A percentile compares a stretch with the other conserved stretches of the same genome.
Conservation (phyloP, 2,329 filamentous ascomycete genomes). For the Ophiostoma quercus region DNA sequence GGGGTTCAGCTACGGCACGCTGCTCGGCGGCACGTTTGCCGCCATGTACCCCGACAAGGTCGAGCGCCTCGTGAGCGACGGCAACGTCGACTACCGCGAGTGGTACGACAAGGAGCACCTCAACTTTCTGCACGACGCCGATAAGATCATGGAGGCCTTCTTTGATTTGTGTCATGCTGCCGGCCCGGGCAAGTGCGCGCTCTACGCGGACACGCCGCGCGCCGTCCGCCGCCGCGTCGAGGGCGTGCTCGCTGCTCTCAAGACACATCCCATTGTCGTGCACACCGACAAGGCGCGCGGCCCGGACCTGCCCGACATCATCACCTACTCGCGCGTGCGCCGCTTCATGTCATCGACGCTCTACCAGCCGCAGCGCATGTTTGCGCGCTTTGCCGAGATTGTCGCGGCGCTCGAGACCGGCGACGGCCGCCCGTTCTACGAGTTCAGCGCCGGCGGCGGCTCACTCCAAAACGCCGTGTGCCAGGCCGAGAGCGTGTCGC, state of each 20-base stretch:
- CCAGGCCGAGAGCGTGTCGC: slow-evolving; percentile 32
- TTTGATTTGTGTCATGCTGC: slow-evolving; percentile 50
- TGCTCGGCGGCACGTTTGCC: slow-evolving; percentile 49
- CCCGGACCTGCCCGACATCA: slow-evolving; percentile 43
- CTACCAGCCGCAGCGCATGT: slow-evolving; percentile 43
- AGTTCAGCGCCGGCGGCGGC: slow-evolving; percentile 29
- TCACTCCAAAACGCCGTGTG: slow-evolving; percentile 31
- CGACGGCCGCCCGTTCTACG: slow-evolving; percentile 43
- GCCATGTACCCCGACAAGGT: slow-evolving; percentile 49
- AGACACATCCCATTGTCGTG: slow-evolving; percentile 42
- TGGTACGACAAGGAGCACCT: slow-evolving; percentile 45
- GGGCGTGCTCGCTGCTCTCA: slow-evolving; percentile 40
- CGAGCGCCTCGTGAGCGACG: slow-evolving; percentile 48
- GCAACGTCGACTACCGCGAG: slow-evolving; percentile 51
- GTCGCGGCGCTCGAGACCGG: slow-evolving; percentile 42
- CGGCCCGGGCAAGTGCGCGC: slow-evolving; percentile 44
- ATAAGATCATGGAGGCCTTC: slow-evolving; percentile 50
- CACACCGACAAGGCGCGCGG: slow-evolving; percentile 30
- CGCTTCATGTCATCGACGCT: slow-evolving; percentile 40
- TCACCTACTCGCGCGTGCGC: slow-evolving; percentile 47
- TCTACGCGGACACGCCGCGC: slow-evolving; percentile 37
- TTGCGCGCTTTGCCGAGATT: slow-evolving; percentile 40
- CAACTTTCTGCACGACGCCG: slow-evolving; percentile 50
- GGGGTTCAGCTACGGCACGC: slow-evolving; percentile 52
- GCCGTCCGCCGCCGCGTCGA: slow-evolving; percentile 40